A percentile compares a stretch with the other conserved stretches of the same genome.
Evolutionary conservation across 139 green algal genomes (phyloP).

Genomic region (Chloropicon primus): DNA sequence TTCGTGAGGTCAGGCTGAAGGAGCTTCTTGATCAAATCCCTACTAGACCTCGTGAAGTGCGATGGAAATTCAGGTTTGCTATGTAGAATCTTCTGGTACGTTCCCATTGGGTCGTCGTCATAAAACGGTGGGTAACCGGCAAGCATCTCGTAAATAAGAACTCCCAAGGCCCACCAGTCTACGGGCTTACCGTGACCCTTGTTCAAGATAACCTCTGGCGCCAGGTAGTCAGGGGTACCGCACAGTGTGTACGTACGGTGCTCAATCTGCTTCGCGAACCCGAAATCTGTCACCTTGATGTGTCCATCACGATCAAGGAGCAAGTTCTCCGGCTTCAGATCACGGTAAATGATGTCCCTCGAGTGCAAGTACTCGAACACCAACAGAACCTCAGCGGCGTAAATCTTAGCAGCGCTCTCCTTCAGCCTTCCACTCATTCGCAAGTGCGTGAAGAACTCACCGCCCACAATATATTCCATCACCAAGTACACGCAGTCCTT

Average conservation of each 20-base stretch:
- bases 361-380: slow-evolving; percentile 46
- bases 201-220: neutral
- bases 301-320: neutral
- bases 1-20: slow-evolving; percentile 51
- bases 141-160: slow-evolving; percentile 82
- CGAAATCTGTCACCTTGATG: neutral
- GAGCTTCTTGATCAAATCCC: slow-evolving; percentile 61
- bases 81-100: slow-evolving; percentile 37
- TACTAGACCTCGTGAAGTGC: slow-evolving; percentile 27
- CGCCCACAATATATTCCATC: slow-evolving; percentile 44
- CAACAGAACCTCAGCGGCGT: slow-evolving; percentile 65
- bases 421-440: slow-evolving; percentile 29
- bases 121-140: slow-evolving; percentile 63
- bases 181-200: slow-evolving; percentile 57
- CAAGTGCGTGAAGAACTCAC: slow-evolving; percentile 55
- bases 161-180: slow-evolving; percentile 87
- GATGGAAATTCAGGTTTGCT: slow-evolving; percentile 19
- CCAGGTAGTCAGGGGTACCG: neutral
- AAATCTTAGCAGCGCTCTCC: slow-evolving; percentile 26
- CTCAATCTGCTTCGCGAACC: neutral
- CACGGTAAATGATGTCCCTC: neutral
- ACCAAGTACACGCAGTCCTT: slow-evolving; percentile 32
- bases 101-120: slow-evolving; percentile 41
- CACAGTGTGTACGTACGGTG: neutral
- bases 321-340: neutral